phyloP scores from a whole-genome alignment of 176 grass and related monocot species.

The Areca catechu region DNA sequence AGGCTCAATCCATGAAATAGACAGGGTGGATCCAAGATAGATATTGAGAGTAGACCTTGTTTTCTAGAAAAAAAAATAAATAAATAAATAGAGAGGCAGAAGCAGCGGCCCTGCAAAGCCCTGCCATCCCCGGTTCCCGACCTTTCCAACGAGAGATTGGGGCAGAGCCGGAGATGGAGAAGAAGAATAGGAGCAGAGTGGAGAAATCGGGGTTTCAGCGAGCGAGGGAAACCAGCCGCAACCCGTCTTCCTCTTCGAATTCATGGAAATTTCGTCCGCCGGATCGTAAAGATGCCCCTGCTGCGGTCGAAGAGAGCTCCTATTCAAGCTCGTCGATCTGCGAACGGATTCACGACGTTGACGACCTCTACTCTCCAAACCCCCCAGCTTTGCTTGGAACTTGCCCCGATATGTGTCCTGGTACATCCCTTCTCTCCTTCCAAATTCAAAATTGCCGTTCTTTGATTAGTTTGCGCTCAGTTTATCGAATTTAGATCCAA shows the following conservation, averaged over 20 bases:
- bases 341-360: not conserved
- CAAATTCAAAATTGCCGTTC: not conserved
- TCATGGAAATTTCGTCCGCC: no score
- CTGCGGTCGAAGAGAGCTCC: no score
- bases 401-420: slow-evolving; percentile 91
- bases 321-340: no score
- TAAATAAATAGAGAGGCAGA: not conserved
- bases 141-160: not conserved
- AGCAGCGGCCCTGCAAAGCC: no score
- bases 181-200: not conserved
- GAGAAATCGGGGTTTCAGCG: no score
- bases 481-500: no score
- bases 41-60: no score
- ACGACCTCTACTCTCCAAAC: slow-evolving; percentile 8
- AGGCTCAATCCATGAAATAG: no score
- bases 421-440: slow-evolving; percentile 16
- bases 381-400: slow-evolving; percentile 36
- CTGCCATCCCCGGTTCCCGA: no score
- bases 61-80: no score
- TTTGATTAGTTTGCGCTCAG: slow-evolving; percentile 8
- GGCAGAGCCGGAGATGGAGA: slow-evolving; percentile 8
- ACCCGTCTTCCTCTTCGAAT: slow-evolving; percentile 12
- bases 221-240: slow-evolving; percentile 4
- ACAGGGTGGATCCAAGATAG: no score
- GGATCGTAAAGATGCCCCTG: no score